Conservation (phyloP, 148 eudicot species). For the Rhododendron mucronatum region DNA sequence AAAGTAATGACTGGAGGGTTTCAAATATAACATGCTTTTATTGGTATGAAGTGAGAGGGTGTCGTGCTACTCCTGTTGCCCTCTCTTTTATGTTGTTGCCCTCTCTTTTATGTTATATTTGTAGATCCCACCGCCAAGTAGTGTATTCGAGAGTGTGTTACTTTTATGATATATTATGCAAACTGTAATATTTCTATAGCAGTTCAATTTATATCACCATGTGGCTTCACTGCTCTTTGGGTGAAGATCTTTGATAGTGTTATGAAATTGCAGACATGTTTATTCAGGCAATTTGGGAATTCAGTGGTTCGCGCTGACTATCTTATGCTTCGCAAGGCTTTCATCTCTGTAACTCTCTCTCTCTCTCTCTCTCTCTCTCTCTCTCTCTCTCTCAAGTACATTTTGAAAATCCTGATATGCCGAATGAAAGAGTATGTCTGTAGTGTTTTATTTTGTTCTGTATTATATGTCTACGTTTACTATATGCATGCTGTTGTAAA, state of each 20-base stretch:
- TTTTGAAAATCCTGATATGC: no score
- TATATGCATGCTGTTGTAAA: no score
- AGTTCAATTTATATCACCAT: no score
- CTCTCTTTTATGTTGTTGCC: not conserved
- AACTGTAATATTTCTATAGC: not conserved
- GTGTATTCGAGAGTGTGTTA: not conserved
- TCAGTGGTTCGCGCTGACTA: no score
- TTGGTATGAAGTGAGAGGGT: not conserved
- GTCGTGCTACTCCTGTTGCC: not conserved
- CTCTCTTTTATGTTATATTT: not conserved
- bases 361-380: no score
- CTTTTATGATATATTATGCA: not conserved
- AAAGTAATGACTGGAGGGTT: not conserved
- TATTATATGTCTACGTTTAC: no score
- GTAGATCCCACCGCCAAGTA: not conserved
- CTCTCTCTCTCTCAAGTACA: no score
- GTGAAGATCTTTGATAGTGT: not conserved
- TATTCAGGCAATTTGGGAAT: conserved; percentile 95
- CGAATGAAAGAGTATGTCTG: no score
- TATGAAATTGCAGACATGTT: conserved; percentile 59
- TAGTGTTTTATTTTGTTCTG: no score
- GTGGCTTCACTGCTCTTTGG: conserved; percentile 7
- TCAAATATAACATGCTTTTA: not conserved
- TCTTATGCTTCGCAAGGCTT: no score
- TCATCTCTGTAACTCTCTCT: no score